Percentiles rank a stretch among this genome's conserved stretches.
Conservation (phyloP, 169 alveolate species). For the Eimeria sp. region DNA sequence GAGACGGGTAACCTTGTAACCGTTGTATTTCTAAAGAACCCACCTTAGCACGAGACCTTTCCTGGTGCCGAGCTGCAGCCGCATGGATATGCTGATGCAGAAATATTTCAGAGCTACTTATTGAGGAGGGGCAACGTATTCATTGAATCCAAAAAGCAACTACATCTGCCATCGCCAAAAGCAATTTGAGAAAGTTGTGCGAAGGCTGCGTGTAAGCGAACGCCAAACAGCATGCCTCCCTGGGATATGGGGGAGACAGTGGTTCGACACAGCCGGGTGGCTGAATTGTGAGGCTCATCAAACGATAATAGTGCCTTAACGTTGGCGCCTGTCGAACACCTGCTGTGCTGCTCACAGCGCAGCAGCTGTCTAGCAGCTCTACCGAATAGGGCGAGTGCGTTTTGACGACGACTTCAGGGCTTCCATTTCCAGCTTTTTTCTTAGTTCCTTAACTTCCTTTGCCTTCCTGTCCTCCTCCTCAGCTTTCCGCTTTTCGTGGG, state of each 20-base stretch:
- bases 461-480: not conserved
- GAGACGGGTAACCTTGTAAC: not conserved
- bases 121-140: not conserved
- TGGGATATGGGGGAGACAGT: too few species aligned
- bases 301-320: not conserved
- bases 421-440: conserved; percentile 43
- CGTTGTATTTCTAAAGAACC: not conserved
- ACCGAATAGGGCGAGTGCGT: not conserved
- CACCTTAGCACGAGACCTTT: not conserved
- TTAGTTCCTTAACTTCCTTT: not conserved
- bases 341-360: too few species aligned
- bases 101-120: not conserved
- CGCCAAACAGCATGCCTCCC: not conserved
- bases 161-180: not conserved
- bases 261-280: not conserved
- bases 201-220: not conserved
- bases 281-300: not conserved
- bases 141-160: not conserved
- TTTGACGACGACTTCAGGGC: conserved; percentile 56
- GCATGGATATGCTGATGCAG: not conserved
- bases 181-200: not conserved
- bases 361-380: not conserved
- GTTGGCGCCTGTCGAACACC: not conserved
- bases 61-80: not conserved
- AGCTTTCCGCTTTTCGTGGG: conserved; percentile 34